These are phyloP conservation scores for Caryopteris hybrid DNA, from an alignment of 305 asterid species.

Conservation along the genomic window DNA sequence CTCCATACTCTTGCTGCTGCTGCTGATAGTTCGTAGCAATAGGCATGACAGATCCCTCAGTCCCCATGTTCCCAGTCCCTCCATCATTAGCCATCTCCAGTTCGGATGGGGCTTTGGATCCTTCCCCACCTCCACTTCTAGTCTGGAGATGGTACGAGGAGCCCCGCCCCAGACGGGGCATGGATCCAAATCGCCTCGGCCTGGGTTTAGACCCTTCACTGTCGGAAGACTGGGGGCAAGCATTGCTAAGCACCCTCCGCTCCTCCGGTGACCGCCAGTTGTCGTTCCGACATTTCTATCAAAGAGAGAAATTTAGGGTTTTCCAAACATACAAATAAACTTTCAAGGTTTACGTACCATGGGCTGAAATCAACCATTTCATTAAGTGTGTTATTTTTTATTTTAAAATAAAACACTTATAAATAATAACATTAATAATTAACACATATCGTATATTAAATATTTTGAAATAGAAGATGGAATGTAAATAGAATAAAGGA, in stretches of 20 bases:
- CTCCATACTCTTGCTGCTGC: conserved; percentile 6
- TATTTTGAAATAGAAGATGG: no score
- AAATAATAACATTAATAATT: no score
- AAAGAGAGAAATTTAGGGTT: neutral
- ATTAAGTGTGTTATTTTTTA: no score
- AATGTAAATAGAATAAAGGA: no score
- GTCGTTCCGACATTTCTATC: conserved; percentile 46
- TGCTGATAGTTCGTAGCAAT: neutral
- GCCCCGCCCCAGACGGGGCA: conserved; percentile 26
- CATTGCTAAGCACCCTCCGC: neutral
- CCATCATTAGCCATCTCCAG: neutral
- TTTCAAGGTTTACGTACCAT: no score
- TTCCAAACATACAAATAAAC: neutral
- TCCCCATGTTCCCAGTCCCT: neutral
- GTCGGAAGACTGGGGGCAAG: neutral
- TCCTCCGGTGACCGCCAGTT: conserved; percentile 40
- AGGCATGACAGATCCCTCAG: neutral
- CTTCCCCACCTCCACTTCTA: neutral
- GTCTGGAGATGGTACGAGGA: neutral
- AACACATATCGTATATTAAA: no score
- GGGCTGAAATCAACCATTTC: no score
- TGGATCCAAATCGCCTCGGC: conserved; percentile 37
- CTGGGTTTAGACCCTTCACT: neutral
- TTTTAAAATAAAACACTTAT: no score
- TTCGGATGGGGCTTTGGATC: neutral